Base-by-base conservation (phyloP, 345 rosid genomes). In the Arabidopsis thaliana region DNA sequence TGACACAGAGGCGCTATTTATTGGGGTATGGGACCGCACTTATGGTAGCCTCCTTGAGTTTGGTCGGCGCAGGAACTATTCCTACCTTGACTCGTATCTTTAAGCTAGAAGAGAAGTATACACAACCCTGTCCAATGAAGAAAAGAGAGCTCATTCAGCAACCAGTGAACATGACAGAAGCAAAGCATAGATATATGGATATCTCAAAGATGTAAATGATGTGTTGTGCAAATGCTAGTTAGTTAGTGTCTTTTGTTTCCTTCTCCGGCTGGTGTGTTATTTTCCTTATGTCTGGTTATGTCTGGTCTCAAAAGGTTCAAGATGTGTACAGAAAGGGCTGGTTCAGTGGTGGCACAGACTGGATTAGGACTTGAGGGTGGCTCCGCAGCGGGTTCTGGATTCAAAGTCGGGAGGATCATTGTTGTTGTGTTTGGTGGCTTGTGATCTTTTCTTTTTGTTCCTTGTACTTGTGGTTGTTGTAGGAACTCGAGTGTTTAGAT, bases 11-110 rank as follows among this genome's bases (percentile, higher is more conserved):
- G 82, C 92, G 10, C 94, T 91, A 16, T 91, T 84, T 49, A 72
- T 91, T 9, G 97, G 97, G 11, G 89, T 91, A 59, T 89, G 94
- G 91, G 97, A 91, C 79, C 90, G 97, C 12, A 89, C 92, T 25
- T 91, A 91, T 34, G 92, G 94, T 42, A 87, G 97, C 84, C 94
- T 91, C 45, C 87, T 91, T 5, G 90, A 91, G 82, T 91, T 83
- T 53, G 76, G 83, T 7, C 85, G 97, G 37, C 65, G 85, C 71
- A 82, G 89, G 75, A 85, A 86, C 75, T 87, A 83, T 67, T 61
- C 82, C 4, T 89, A 91, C 80, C 85, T 86, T 7, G 86, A 91
- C 80, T 85, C 92, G 65, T 74, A 85, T 41, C 69, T 85, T 9
- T 89, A 82, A 66, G 57, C 41, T 38, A 65, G 49, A 64, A 65